phyloP scores from a whole-genome alignment of 805 yeast species.

The Torulaspora franciscae region DNA sequence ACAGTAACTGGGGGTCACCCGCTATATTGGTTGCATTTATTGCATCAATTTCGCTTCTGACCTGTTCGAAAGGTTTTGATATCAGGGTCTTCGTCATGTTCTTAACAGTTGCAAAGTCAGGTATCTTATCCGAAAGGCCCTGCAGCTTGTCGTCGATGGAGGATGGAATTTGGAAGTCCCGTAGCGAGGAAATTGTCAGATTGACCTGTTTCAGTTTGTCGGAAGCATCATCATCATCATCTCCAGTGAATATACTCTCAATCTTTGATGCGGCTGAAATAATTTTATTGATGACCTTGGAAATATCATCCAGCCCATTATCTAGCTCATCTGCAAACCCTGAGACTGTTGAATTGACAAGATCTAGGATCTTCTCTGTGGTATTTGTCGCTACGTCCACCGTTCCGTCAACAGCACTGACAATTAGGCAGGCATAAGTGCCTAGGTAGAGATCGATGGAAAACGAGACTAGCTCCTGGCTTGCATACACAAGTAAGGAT shows the following conservation, averaged over 20 bases:
- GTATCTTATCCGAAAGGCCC: slow-evolving; percentile 47
- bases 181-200: slow-evolving; percentile 51
- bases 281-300: slow-evolving; percentile 52
- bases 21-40: slow-evolving; percentile 31
- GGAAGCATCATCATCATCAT: slow-evolving; percentile 29
- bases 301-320: slow-evolving; percentile 57
- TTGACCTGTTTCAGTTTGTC: slow-evolving; percentile 44
- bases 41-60: slow-evolving; percentile 39
- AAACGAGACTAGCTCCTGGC: slow-evolving; percentile 58
- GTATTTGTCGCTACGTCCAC: slow-evolving; percentile 69
- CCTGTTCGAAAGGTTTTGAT: slow-evolving; percentile 52
- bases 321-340: slow-evolving; percentile 57
- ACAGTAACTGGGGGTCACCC: slow-evolving; percentile 26
- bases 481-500: slow-evolving; percentile 46
- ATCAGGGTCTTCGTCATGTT: slow-evolving; percentile 53
- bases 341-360: slow-evolving; percentile 57
- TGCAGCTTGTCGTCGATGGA: slow-evolving; percentile 56
- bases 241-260: slow-evolving; percentile 51
- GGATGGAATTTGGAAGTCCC: slow-evolving; percentile 59
- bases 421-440: slow-evolving; percentile 77
- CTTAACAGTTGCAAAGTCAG: slow-evolving; percentile 61
- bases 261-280: slow-evolving; percentile 48
- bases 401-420: slow-evolving; percentile 68
- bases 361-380: slow-evolving; percentile 54
- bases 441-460: slow-evolving; percentile 72